Percentiles rank a stretch among this genome's conserved stretches.
phyloP scores from a whole-genome alignment of 208 protist genomes.

The Crithidia sp. region DNA sequence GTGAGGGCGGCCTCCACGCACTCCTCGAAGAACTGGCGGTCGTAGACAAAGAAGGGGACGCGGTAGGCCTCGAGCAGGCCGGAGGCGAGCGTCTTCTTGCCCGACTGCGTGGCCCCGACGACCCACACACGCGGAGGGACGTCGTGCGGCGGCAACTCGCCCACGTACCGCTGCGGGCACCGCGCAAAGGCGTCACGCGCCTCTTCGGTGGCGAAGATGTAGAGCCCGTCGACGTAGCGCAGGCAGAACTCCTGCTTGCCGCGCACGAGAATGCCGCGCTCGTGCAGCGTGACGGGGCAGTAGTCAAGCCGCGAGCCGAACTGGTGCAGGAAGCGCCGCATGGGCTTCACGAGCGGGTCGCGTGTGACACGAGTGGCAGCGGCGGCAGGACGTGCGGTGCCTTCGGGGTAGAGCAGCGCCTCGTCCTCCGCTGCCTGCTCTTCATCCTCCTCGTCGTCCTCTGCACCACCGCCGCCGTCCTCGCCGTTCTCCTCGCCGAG shows the following conservation, averaged over 20 bases:
- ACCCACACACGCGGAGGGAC: constrained; percentile 84
- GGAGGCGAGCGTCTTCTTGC: constrained; percentile 76
- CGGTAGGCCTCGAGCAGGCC: constrained; percentile 59
- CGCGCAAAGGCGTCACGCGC: constrained; percentile 57
- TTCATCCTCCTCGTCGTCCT: constrained; percentile 66
- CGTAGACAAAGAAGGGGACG: constrained; percentile 73
- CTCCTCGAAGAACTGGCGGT: constrained; percentile 75
- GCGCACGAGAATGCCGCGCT: constrained; percentile 70
- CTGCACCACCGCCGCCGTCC: constrained; percentile 50
- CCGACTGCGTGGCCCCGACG: constrained; percentile 61
- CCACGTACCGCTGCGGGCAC: constrained; percentile 73
- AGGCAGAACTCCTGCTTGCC: constrained; percentile 67
- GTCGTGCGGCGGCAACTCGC: constrained; percentile 41
- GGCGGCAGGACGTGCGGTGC: constrained; percentile 4
- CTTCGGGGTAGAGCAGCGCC: constrained; percentile 61
- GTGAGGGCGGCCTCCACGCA: constrained; percentile 69
- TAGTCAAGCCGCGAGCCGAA: constrained; percentile 80
- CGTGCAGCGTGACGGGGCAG: constrained; percentile 84
- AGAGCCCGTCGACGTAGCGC: constrained; percentile 64
- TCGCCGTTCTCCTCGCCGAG: constrained; percentile 59
- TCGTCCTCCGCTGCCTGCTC: constrained; percentile 66
- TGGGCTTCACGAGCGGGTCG: constrained; percentile 56
- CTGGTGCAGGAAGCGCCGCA: constrained; percentile 73
- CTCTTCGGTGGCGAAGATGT: constrained; percentile 79
- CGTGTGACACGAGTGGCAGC: constrained; percentile 5